Evolutionary conservation across 108 stramenopile genomes (phyloP).

Genomic region (Skeletonema marinoi): DNA sequence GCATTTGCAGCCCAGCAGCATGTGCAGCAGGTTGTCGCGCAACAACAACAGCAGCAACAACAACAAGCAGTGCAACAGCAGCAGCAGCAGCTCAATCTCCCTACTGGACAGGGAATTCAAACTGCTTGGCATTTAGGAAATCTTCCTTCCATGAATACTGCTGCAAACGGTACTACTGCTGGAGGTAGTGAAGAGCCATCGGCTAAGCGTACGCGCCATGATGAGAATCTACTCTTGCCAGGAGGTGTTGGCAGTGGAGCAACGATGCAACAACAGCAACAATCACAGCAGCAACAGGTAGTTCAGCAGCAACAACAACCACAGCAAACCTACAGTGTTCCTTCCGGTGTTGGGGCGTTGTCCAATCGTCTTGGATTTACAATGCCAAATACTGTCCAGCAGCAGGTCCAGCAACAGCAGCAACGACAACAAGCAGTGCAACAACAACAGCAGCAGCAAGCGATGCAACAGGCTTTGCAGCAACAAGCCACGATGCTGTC

Average conservation of each 20-base stretch:
- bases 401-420: slow-evolving; percentile 1
- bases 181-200: slow-evolving; percentile 8
- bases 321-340: slow-evolving; percentile 19
- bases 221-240: slow-evolving; percentile 6
- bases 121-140: slow-evolving; percentile 47
- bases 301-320: background rate
- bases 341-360: slow-evolving; percentile 22
- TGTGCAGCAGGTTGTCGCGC: slow-evolving; percentile 14
- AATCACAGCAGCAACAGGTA: background rate
- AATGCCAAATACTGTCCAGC: slow-evolving; percentile 5
- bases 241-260: background rate
- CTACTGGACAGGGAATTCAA: slow-evolving; percentile 42
- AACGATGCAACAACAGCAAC: slow-evolving; percentile 8
- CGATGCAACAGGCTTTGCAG: background rate
- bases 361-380: slow-evolving; percentile 27
- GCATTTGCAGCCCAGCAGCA: slow-evolving; percentile 25
- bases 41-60: background rate
- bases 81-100: slow-evolving; percentile 16
- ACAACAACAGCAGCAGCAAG: background rate
- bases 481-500: background rate
- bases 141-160: slow-evolving; percentile 12
- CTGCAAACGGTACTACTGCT: background rate
- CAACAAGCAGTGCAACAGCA: background rate
- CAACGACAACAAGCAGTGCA: slow-evolving; percentile 19
- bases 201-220: slow-evolving; percentile 1